Percentiles rank a stretch among this genome's conserved stretches.
Evolutionary conservation across 164 flowering plant species (phyloP).

Genomic region (Vitis cinerea): DNA sequence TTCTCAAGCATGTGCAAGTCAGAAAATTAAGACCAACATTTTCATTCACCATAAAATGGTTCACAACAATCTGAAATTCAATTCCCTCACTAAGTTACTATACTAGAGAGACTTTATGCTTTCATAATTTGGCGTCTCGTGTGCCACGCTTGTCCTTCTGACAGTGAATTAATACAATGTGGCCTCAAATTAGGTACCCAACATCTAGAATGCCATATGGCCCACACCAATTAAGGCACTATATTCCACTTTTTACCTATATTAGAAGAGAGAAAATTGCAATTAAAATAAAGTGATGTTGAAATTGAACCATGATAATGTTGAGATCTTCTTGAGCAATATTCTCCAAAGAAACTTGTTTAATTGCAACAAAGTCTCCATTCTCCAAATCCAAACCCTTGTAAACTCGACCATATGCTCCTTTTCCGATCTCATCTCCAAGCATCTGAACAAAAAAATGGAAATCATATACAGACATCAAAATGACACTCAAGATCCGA

Average conservation of each 20-base stretch:
- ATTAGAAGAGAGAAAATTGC: background rate
- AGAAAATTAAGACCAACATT: too few species aligned
- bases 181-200: too few species aligned
- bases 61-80: too few species aligned
- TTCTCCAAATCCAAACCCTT: slow-evolving; percentile 98
- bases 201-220: too few species aligned
- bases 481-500: slow-evolving; percentile 1
- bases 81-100: too few species aligned
- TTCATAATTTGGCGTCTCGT: too few species aligned
- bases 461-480: background rate
- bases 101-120: too few species aligned
- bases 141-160: too few species aligned
- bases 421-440: slow-evolving; percentile 99
- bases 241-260: background rate
- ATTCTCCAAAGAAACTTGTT: slow-evolving; percentile 97
- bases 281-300: background rate
- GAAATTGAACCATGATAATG: slow-evolving; percentile 77
- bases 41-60: too few species aligned
- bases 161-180: too few species aligned
- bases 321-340: slow-evolving; percentile 97
- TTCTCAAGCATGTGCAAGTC: too few species aligned
- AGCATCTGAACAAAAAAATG: slow-evolving; percentile 60
- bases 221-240: background rate
- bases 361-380: slow-evolving; percentile 97
- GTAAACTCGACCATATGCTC: slow-evolving; percentile 99